phyloP scores from a whole-genome alignment of 1,284 basidiomycete species.

The Cutaneotrichosporon sp. region DNA sequence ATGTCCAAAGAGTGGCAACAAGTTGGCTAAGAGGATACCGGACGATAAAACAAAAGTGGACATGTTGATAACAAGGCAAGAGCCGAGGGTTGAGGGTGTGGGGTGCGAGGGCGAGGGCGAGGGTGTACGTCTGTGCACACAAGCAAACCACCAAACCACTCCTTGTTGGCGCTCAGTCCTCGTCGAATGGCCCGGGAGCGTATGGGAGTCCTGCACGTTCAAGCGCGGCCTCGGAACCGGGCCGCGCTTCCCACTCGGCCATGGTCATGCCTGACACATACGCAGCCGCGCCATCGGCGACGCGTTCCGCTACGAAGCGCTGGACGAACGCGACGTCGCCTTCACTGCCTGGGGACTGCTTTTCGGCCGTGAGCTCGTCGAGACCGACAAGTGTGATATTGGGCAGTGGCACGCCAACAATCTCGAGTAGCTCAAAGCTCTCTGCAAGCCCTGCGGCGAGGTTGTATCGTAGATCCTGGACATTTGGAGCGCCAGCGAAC shows the following conservation, averaged over 20 bases:
- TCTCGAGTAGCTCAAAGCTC: conserved; percentile 8
- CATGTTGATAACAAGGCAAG: not conserved
- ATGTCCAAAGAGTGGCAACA: not conserved
- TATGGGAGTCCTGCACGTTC: not conserved
- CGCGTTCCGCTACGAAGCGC: not conserved
- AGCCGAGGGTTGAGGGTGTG: not conserved
- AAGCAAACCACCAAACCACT: not conserved
- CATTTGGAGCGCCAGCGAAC: not conserved
- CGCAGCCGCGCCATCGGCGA: not conserved
- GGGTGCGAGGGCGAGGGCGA: not conserved
- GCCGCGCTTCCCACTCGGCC: not conserved
- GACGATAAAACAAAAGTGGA: not conserved
- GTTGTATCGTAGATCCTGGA: conserved; percentile 5
- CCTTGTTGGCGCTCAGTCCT: not conserved
- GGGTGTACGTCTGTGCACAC: not conserved
- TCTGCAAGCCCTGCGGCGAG: not conserved
- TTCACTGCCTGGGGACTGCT: not conserved
- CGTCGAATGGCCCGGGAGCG: not conserved
- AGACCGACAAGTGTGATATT: not conserved
- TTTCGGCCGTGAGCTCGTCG: not conserved
- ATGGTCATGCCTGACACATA: not conserved
- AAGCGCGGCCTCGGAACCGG: not conserved
- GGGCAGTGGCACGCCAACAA: conserved; percentile 2
- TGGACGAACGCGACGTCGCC: conserved; percentile 8
- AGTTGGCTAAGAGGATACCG: not conserved